A percentile compares a stretch with the other conserved stretches of the same genome.
These are phyloP conservation scores for Luvunga scandens DNA, from an alignment of 345 rosid species.

Conservation along the genomic window DNA sequence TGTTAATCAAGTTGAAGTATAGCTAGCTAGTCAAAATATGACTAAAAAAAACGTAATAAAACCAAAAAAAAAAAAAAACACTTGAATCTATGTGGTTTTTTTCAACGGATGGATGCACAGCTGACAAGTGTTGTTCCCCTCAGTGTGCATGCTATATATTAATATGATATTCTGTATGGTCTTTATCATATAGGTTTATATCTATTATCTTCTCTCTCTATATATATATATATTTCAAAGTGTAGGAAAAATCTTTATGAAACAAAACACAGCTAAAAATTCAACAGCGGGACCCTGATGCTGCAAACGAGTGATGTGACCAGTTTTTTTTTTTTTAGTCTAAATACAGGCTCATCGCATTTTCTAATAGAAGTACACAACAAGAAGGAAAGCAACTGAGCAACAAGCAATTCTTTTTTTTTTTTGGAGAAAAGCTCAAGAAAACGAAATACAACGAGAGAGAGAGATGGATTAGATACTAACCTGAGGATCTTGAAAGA, in stretches of 20 bases:
- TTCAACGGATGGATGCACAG: no score
- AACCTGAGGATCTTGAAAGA: slow-evolving; percentile 18
- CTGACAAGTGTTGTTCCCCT: no score
- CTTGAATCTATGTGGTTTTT: no score
- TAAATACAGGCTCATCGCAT: not conserved
- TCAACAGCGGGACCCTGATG: not conserved
- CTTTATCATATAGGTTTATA: not conserved
- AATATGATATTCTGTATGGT: not conserved
- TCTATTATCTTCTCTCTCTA: no score
- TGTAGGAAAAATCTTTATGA: not conserved
- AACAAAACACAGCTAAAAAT: not conserved
- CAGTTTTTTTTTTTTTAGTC: not conserved
- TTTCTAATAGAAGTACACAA: not conserved
- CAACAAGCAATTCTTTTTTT: no score
- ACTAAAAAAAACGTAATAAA: not conserved
- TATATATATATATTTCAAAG: not conserved
- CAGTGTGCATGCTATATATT: not conserved
- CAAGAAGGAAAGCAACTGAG: no score
- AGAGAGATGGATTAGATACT: no score
- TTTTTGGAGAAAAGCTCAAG: no score
- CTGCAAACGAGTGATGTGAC: not conserved
- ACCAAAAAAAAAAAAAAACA: no score
- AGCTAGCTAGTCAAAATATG: not conserved
- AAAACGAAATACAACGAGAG: not conserved
- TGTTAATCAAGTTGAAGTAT: not conserved